phyloP scores from a whole-genome alignment of 257 asterid species.

The Ehretia macrophylla region DNA sequence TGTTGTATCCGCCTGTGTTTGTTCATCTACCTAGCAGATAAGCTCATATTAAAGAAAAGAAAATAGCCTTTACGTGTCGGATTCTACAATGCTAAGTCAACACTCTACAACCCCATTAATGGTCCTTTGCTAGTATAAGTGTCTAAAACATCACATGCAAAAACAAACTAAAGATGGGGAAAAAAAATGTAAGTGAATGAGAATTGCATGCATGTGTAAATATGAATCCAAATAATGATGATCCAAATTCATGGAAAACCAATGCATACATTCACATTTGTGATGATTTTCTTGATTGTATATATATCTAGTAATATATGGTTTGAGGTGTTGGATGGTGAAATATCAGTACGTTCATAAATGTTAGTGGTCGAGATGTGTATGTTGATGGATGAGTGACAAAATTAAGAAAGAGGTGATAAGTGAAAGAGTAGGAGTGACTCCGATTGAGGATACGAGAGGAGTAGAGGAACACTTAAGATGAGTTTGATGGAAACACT shows the following conservation, averaged over 20 bases:
- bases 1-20: slow-evolving; percentile 59
- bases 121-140: background rate
- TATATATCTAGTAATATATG: too few relatives aligned
- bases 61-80: slow-evolving; percentile 38
- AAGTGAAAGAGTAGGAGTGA: too few relatives aligned
- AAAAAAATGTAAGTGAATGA: slow-evolving; percentile 13
- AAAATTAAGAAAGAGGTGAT: too few relatives aligned
- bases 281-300: background rate
- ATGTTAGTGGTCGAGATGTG: too few relatives aligned
- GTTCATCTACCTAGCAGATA: slow-evolving; percentile 74
- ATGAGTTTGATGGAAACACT: too few relatives aligned
- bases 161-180: background rate
- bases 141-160: background rate
- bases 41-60: slow-evolving; percentile 8
- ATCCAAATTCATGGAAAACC: slow-evolving; percentile 7
- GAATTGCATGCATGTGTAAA: slow-evolving; percentile 12
- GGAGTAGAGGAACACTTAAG: too few relatives aligned
- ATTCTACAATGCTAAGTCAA: slow-evolving; percentile 30
- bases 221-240: slow-evolving; percentile 6
- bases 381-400: too few relatives aligned
- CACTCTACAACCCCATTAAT: slow-evolving; percentile 14
- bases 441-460: too few relatives aligned
- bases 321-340: too few relatives aligned
- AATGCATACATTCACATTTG: too few relatives aligned
- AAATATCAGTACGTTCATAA: too few relatives aligned